Evolutionary conservation across 2,329 filamentous ascomycete species (phyloP).

Genomic region (Lachnellula willkommii): DNA sequence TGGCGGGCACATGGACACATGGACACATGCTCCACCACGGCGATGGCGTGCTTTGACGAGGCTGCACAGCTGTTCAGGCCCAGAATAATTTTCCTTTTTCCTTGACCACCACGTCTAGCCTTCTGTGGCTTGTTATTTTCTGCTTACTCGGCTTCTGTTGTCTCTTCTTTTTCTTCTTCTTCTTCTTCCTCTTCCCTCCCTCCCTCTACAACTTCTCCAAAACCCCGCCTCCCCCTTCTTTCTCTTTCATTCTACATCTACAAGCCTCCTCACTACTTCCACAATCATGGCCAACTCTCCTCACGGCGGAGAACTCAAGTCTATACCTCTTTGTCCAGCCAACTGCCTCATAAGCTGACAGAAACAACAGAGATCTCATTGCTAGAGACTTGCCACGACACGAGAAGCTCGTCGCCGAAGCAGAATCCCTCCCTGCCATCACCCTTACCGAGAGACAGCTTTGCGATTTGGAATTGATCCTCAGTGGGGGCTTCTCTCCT

Average conservation of each 20-base stretch:
- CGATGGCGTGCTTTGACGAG: constrained; percentile 11
- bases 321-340: constrained; percentile 3
- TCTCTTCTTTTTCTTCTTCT: too few species aligned
- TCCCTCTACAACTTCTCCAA: not conserved
- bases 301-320: constrained; percentile 90
- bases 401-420: constrained; percentile 72
- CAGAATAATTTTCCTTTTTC: constrained; percentile 1
- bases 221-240: constrained; percentile 1
- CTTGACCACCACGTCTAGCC: not conserved
- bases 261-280: not conserved
- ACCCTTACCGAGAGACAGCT: constrained; percentile 88
- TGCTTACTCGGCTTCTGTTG: not conserved
- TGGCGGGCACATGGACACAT: too few species aligned
- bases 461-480: constrained; percentile 93
- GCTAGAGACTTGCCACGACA: constrained; percentile 85
- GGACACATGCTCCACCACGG: not conserved
- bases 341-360: constrained; percentile 9
- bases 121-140: not conserved
- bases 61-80: not conserved
- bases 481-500: constrained; percentile 96
- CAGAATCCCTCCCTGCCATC: constrained; percentile 79
- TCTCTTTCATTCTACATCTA: not conserved
- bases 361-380: constrained; percentile 61
- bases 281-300: constrained; percentile 62
- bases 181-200: constrained; percentile 3